Evolutionary conservation across 1,284 basidiomycete species (phyloP), one percentile per base, ranked within the genome.

Genomic region (Pascua sp.): DNA sequence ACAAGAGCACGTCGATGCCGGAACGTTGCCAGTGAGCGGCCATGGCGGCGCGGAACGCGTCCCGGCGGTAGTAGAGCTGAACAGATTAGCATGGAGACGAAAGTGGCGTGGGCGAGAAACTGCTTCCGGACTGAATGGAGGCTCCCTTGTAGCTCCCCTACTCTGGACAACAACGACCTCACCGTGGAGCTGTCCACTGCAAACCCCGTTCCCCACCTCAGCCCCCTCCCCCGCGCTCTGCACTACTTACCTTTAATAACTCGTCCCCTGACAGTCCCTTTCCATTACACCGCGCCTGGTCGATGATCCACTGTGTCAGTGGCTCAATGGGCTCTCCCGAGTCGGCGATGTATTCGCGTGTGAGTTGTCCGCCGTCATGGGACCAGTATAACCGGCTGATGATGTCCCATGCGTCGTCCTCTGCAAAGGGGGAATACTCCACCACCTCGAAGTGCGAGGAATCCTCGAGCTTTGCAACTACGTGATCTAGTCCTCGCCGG

Each of bases 1-100:
- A 72, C 9, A 77, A 62, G 10, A 77, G 59, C 17, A 70, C 66
- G 61, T 77, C 76, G n/a, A 77, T 57, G 2, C 63, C 57, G 0
- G 57, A 32, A 1, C 56, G 43, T 2, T 51, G 49, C 60, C 67
- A 74, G 56, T 71, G 63, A 11, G 48, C 55, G 13, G 61, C 54
- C 44, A 68, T 67, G 12, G 56, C 62, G 10, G 50, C 46, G 24
- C 72, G 64, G 59, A 69, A 71, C 9, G 51, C 51, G 13, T 73
- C 69, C 3, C 75, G 67, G 32, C 16, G 24, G 24, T 32, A 32
- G 24, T 32, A 7, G 24, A 32, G 24, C 24, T 32, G 24, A 32
- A 7, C 24, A 32, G 24, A 7, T 32, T 32, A 32, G 24, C 24
- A 32, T 32, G 24, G 24, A n/a, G n/a, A n/a, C n/a, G 24, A 32